A percentile compares a stretch with the other conserved stretches of the same genome.
These are phyloP conservation scores for Corymbia citriodora DNA, from an alignment of 441 rosid species.

Conservation along the genomic window DNA sequence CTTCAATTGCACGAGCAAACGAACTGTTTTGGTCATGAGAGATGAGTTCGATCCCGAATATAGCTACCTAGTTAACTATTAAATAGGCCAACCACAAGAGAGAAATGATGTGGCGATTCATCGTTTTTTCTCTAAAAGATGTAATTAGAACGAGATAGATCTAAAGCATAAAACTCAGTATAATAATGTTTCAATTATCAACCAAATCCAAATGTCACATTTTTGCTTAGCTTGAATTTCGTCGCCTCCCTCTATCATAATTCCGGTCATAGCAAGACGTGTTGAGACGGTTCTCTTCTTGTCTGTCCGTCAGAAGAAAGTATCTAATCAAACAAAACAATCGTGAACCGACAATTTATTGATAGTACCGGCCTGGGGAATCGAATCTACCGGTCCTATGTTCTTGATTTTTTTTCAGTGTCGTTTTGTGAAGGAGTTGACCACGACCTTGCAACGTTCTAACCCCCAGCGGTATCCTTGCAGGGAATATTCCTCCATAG, in stretches of 20 bases:
- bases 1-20: accelerated
- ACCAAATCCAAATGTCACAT: background rate
- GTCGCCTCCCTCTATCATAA: background rate
- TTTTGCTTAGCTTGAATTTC: background rate
- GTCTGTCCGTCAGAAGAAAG: background rate
- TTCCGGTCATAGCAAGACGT: background rate
- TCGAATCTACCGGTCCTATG: background rate
- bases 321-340: background rate
- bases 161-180: background rate
- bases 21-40: accelerated
- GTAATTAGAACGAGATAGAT: background rate
- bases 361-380: background rate
- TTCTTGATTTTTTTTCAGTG: background rate
- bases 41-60: background rate
- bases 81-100: background rate
- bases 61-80: no score
- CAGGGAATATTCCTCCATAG: background rate
- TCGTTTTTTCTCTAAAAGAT: background rate
- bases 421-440: background rate
- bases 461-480: accelerated
- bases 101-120: background rate
- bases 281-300: background rate
- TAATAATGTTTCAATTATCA: background rate
- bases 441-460: background rate
- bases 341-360: background rate